Evolutionary conservation across 345 rosid genomes (phyloP).

Genomic region (Melastoma malabathricum): DNA sequence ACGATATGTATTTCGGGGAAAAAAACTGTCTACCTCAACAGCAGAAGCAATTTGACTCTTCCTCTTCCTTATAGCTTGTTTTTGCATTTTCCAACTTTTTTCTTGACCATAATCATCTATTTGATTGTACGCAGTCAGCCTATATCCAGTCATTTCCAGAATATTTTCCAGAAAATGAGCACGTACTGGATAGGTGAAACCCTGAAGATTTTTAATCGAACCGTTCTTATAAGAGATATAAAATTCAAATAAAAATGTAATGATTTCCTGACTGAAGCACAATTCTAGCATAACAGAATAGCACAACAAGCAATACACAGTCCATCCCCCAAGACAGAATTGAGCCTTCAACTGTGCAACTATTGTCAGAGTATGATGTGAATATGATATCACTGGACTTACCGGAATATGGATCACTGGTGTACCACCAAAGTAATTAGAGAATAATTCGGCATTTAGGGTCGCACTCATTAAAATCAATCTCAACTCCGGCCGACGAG

Average conservation of each 20-base stretch:
- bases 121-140: constrained; percentile 82
- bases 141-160: constrained; percentile 79
- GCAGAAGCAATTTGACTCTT: constrained; percentile 82
- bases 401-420: constrained; percentile 93
- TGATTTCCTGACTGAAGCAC: too few relatives aligned
- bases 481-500: constrained; percentile 87
- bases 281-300: too few relatives aligned
- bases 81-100: constrained; percentile 89
- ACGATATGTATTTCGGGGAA: too few relatives aligned
- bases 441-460: constrained; percentile 89
- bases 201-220: too few relatives aligned
- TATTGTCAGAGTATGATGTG: too few relatives aligned
- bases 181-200: constrained; percentile 82
- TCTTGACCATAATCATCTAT: constrained; percentile 99
- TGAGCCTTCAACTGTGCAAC: too few relatives aligned
- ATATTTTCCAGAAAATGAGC: constrained; percentile 81
- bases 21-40: constrained; percentile 62
- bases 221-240: not conserved
- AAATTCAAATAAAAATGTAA: constrained; percentile 3
- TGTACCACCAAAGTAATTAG: constrained; percentile 78
- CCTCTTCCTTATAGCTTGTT: constrained; percentile 75
- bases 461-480: constrained; percentile 98
- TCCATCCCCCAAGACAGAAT: too few relatives aligned
- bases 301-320: too few relatives aligned
- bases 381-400: constrained; percentile 15